A percentile compares a stretch with the other conserved stretches of the same genome.
Evolutionary conservation across 169 alveolate genomes (phyloP).

Genomic region (Ichthyophthirius multifiliis): DNA sequence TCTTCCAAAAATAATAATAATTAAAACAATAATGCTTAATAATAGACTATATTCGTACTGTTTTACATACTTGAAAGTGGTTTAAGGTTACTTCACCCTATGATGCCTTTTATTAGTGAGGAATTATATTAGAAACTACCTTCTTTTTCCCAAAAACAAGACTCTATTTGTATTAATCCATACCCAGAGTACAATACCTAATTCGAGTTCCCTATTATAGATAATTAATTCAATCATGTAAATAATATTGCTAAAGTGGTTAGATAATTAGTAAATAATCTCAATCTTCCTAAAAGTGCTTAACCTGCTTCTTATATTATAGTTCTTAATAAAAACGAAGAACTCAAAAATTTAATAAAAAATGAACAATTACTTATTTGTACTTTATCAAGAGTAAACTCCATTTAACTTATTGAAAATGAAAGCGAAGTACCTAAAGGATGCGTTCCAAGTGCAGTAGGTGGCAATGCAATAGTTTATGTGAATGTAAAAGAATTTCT

Average conservation of each 20-base stretch:
- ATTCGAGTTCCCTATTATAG: conserved; percentile 22
- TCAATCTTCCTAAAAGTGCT: conserved; percentile 46
- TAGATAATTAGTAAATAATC: conserved; percentile 43
- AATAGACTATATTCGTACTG: conserved; percentile 51
- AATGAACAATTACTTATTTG: conserved; percentile 46
- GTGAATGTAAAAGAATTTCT: conserved; percentile 71
- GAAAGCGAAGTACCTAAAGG: conserved; percentile 62
- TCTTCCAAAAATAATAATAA: conserved; percentile 37
- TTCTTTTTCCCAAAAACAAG: conserved; percentile 48
- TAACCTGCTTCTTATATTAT: conserved; percentile 38
- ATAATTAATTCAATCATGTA: conserved; percentile 24
- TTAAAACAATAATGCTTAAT: conserved; percentile 26
- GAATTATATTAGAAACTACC: conserved; percentile 95
- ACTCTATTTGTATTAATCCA: conserved; percentile 62
- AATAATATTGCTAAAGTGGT: conserved; percentile 13
- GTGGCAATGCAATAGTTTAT: conserved; percentile 47
- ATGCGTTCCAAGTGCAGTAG: conserved; percentile 55
- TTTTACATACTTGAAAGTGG: conserved; percentile 83
- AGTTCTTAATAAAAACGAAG: conserved; percentile 28
- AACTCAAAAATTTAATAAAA: conserved; percentile 29
- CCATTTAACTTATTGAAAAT: neutral
- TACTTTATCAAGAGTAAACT: conserved; percentile 31
- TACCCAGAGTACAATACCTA: conserved; percentile 42
- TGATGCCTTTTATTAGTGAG: conserved; percentile 98
- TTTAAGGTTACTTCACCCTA: conserved; percentile 94